Base-by-base conservation (phyloP, 306 rosid species). In the Carpinus viminea region DNA sequence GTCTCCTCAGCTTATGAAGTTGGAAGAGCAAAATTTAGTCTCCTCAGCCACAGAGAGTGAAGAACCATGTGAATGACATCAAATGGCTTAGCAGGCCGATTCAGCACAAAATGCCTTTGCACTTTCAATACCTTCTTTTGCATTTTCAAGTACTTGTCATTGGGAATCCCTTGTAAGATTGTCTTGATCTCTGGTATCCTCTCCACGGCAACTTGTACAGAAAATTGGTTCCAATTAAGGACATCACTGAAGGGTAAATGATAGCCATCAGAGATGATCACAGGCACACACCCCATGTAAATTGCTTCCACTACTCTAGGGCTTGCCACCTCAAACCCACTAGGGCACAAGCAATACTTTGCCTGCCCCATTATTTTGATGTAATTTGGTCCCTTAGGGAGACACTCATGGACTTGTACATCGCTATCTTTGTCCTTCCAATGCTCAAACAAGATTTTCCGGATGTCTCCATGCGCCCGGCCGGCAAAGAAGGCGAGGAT, bases 281-380 rank as follows among this genome's bases (percentile, higher is more conserved):
- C 93, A 0, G 97, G 98, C 3, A 90, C 95, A 78, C 98, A 91
- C 1, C 90, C 95, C 0, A 85, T 91, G 68, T 87, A 65, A 17
- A 91, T 83, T 28, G 98, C 95, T 80, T 89, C 91, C 74, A 86
- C 96, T 34, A 91, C 78, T 78, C 98, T 90, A 3, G 98, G 98
- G 38, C 97, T 93, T 3, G 96, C 96, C 61, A 91, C 97, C 84
- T 91, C 98, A 50, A 76, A 81, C 11, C 97, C 98, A 70, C 98
- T 93, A 0, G 98, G 97, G 78, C 97, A 91, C 80, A 93, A 81
- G 59, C 97, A 93, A 68, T 85, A 93, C 88, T 85, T 93, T 78
- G 86, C 86, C 24, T 31, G 76, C 2, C 86, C 92, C 89, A 93
- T 93, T 72, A 82, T 34, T 72, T 81, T 55, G 12, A 87, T 84